phyloP scores from a whole-genome alignment of 441 rosid species.

The Sinapis alba region DNA sequence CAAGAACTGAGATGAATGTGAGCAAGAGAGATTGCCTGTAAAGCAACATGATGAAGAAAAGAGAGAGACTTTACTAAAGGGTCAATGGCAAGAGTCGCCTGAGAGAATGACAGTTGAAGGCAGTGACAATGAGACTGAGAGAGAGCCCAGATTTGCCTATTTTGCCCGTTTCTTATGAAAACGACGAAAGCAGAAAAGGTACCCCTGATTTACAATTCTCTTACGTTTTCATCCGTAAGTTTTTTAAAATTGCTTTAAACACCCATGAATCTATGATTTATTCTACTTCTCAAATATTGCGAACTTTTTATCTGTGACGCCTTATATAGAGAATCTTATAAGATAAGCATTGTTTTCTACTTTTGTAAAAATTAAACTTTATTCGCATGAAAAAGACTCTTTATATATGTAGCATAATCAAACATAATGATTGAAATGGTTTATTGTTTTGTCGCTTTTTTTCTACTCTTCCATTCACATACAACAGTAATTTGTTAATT shows the following conservation, averaged over 20 bases:
- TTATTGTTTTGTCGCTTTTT: neutral
- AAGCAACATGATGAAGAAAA: conserved; percentile 46
- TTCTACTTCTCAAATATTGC: neutral
- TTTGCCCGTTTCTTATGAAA: conserved; percentile 20
- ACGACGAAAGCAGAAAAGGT: neutral
- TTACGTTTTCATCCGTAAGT: conserved; percentile 5
- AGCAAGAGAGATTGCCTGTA: conserved; percentile 39
- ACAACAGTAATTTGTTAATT: too few relatives aligned
- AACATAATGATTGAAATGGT: conserved; percentile 13
- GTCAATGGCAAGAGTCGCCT: conserved; percentile 40
- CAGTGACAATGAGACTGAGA: conserved; percentile 36
- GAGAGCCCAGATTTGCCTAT: conserved; percentile 2
- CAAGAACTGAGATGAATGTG: conserved; percentile 50
- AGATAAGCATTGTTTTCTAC: neutral
- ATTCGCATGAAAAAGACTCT: neutral
- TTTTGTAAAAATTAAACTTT: neutral
- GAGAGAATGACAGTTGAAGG: conserved; percentile 33
- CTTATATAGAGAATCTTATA: neutral
- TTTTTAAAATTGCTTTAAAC: neutral
- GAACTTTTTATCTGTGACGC: neutral
- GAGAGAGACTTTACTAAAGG: conserved; percentile 7
- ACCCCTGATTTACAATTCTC: neutral
- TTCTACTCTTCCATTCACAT: too few relatives aligned
- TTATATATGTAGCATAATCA: neutral
- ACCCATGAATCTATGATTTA: neutral